These are phyloP conservation scores for Acmispon strigosus DNA, from an alignment of 306 rosid species.

Conservation along the genomic window DNA sequence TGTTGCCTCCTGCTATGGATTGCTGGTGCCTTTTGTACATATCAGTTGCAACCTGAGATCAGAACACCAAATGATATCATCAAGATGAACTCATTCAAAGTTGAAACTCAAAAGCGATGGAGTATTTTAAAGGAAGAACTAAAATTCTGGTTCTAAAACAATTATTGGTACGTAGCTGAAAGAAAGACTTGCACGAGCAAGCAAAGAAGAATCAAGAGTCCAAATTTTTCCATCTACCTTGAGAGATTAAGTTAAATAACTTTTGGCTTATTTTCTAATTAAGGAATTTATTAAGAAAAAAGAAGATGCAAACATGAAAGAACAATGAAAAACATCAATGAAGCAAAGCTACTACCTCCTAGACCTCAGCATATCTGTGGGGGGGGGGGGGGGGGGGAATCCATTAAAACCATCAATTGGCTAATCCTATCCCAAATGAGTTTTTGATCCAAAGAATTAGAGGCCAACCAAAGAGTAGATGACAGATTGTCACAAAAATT, in stretches of 20 bases:
- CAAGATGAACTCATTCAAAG: constrained; percentile 18
- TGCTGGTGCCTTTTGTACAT: constrained; percentile 49
- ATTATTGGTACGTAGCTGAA: background rate
- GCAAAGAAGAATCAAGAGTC: background rate
- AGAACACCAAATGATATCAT: background rate
- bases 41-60: constrained; percentile 63
- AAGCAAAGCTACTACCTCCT: background rate
- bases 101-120: background rate
- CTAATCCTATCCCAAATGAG: too few relatives aligned
- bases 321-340: background rate
- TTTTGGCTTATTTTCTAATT: background rate
- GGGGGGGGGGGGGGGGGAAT: too few relatives aligned
- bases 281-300: background rate
- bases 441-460: too few relatives aligned
- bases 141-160: background rate
- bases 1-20: constrained; percentile 48
- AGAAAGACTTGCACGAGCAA: background rate
- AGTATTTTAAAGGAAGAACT: background rate
- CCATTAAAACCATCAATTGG: too few relatives aligned
- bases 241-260: too few relatives aligned
- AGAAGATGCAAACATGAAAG: background rate
- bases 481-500: too few relatives aligned
- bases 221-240: background rate
- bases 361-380: too few relatives aligned
- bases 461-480: too few relatives aligned